Conservation (phyloP, 2,329 filamentous ascomycete species). For the Blastomyces emzantsi region DNA sequence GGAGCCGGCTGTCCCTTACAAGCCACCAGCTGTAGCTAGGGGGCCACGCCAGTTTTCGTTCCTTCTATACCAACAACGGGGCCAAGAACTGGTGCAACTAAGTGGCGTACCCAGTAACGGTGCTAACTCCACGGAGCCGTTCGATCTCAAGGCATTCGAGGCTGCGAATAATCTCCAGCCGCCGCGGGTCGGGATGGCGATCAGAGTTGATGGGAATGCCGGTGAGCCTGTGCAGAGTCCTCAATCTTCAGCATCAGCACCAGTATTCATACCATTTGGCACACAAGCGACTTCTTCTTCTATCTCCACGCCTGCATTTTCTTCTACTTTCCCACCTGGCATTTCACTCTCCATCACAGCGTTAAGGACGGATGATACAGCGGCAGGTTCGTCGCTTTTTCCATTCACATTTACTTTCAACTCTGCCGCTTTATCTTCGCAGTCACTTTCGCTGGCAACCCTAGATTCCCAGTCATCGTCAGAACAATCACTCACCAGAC, state of each 20-base stretch:
- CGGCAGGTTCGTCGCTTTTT: not conserved
- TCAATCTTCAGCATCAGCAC: not conserved
- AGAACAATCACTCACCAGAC: not conserved
- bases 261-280: not conserved
- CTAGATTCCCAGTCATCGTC: not conserved
- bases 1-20: slow-evolving; percentile 8
- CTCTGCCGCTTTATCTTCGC: not conserved
- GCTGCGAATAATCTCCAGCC: slow-evolving; percentile 5
- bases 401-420: not conserved
- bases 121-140: not conserved
- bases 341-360: not conserved
- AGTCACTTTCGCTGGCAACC: not conserved
- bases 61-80: slow-evolving; percentile 11
- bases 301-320: not conserved
- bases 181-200: slow-evolving; percentile 3
- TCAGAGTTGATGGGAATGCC: slow-evolving; percentile 1
- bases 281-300: not conserved
- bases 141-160: slow-evolving; percentile 8
- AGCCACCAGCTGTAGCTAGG: slow-evolving; percentile 5
- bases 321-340: not conserved
- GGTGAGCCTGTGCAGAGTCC: not conserved
- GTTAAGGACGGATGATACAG: not conserved
- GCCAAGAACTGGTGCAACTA: not conserved
- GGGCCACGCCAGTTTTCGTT: slow-evolving; percentile 13
- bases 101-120: not conserved